Evolutionary conservation across 441 rosid species (phyloP).

Genomic region (Eutrema salsugineum): DNA sequence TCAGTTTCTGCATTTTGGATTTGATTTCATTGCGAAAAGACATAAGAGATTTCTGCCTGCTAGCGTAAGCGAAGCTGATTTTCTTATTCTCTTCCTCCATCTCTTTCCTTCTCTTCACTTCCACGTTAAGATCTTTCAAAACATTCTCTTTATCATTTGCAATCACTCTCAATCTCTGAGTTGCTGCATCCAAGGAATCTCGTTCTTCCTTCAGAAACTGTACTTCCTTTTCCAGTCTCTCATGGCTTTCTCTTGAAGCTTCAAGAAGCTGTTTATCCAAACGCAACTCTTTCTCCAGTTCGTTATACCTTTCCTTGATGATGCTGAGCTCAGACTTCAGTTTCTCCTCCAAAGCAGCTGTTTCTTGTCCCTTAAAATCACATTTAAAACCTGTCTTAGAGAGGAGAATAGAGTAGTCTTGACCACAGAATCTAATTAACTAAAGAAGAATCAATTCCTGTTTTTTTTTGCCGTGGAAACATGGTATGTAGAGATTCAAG

Average conservation of each 20-base stretch:
- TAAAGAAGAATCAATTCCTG: slow-evolving; percentile 8
- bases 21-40: slow-evolving; percentile 60
- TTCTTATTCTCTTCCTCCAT: slow-evolving; percentile 73
- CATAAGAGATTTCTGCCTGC: slow-evolving; percentile 51
- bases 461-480: not conserved
- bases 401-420: not conserved
- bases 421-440: slow-evolving; percentile 7
- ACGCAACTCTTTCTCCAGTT: slow-evolving; percentile 45
- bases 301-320: slow-evolving; percentile 47
- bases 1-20: slow-evolving; percentile 58
- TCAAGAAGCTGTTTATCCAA: slow-evolving; percentile 42
- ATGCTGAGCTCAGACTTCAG: slow-evolving; percentile 42
- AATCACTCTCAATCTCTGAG: slow-evolving; percentile 40
- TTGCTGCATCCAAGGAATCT: slow-evolving; percentile 40
- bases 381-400: slow-evolving; percentile 41
- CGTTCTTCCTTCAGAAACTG: slow-evolving; percentile 57
- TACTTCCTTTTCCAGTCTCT: slow-evolving; percentile 54
- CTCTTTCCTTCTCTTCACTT: slow-evolving; percentile 53
- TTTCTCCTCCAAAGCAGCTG: slow-evolving; percentile 38
- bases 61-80: slow-evolving; percentile 56
- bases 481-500: not conserved
- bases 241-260: slow-evolving; percentile 48
- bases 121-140: slow-evolving; percentile 51
- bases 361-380: slow-evolving; percentile 53
- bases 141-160: slow-evolving; percentile 52